These are phyloP conservation scores for Blastobotrys niveus DNA, from an alignment of 1,139 yeast genomes.

Conservation along the genomic window DNA sequence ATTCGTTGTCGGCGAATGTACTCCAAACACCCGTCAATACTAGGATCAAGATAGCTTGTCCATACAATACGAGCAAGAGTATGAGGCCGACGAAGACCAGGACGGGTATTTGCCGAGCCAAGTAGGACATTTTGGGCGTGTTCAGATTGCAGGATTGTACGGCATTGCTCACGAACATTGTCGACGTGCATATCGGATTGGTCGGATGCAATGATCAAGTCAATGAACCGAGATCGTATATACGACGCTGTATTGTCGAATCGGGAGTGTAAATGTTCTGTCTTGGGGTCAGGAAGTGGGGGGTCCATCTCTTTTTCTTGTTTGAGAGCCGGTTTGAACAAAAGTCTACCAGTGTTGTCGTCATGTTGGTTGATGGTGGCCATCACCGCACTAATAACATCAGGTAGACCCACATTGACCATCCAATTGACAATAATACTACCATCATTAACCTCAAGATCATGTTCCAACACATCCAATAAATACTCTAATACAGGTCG, in stretches of 20 bases:
- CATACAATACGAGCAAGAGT: conserved; percentile 10
- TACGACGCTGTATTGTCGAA: conserved; percentile 12
- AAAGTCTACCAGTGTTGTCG: neutral
- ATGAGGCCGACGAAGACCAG: neutral
- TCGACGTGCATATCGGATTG: neutral
- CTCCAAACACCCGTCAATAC: neutral
- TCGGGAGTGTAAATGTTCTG: neutral
- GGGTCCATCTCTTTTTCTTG: conserved; percentile 5
- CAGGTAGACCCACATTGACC: neutral
- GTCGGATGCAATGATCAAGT: conserved; percentile 6
- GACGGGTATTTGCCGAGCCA: neutral
- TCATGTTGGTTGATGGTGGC: conserved; percentile 2
- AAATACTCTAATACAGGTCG: conserved; percentile 16
- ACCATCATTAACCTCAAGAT: conserved; percentile 1
- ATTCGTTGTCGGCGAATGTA: conserved; percentile 5
- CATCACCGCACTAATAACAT: conserved; percentile 6
- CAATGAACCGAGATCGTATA: conserved; percentile 14
- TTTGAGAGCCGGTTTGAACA: neutral
- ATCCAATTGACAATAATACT: conserved; percentile 7
- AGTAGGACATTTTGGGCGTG: neutral
- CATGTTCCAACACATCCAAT: conserved; percentile 17
- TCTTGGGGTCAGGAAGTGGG: neutral
- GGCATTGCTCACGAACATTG: conserved; percentile 7
- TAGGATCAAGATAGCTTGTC: conserved; percentile 4
- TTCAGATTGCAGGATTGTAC: neutral